These are phyloP conservation scores for Taphrina flavorubra DNA, from an alignment of 1,139 yeast species.

Conservation along the genomic window DNA sequence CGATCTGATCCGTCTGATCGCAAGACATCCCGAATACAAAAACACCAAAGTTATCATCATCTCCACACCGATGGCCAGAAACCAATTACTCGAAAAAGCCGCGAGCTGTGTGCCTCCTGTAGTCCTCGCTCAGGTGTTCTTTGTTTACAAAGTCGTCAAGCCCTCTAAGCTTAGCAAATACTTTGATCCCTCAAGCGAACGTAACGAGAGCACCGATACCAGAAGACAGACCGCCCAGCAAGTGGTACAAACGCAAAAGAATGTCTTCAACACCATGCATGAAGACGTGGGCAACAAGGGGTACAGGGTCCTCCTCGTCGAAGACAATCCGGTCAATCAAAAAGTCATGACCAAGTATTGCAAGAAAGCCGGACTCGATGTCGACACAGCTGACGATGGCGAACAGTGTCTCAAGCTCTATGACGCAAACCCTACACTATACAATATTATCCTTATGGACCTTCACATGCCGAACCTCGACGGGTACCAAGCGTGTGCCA, in stretches of 20 bases:
- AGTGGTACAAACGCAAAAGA: constrained; percentile 39
- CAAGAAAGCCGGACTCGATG: constrained; percentile 71
- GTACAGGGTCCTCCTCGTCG: constrained; percentile 77
- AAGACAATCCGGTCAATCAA: constrained; percentile 88
- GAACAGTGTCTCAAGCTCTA: constrained; percentile 72
- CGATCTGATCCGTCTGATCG: constrained; percentile 44
- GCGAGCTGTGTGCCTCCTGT: constrained; percentile 31
- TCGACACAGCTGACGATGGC: constrained; percentile 85
- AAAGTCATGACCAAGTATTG: constrained; percentile 88
- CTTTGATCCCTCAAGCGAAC: constrained; percentile 43
- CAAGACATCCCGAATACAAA: constrained; percentile 36
- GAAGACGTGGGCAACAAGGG: constrained; percentile 32
- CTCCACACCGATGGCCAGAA: constrained; percentile 50
- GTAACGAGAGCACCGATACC: constrained; percentile 35
- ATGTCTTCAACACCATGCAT: constrained; percentile 32
- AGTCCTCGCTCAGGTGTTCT: constrained; percentile 22
- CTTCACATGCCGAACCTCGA: constrained; percentile 43
- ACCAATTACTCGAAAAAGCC: constrained; percentile 46
- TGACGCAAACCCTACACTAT: constrained; percentile 53
- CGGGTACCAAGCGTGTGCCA: constrained; percentile 42
- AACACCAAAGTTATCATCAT: constrained; percentile 49
- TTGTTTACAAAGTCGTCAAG: constrained; percentile 45
- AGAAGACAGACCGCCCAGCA: constrained; percentile 38
- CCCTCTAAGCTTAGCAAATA: constrained; percentile 45
- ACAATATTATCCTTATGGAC: constrained; percentile 58